Conservation (phyloP, 495 filamentous ascomycete species). For the Penicillium longicatenatum region DNA sequence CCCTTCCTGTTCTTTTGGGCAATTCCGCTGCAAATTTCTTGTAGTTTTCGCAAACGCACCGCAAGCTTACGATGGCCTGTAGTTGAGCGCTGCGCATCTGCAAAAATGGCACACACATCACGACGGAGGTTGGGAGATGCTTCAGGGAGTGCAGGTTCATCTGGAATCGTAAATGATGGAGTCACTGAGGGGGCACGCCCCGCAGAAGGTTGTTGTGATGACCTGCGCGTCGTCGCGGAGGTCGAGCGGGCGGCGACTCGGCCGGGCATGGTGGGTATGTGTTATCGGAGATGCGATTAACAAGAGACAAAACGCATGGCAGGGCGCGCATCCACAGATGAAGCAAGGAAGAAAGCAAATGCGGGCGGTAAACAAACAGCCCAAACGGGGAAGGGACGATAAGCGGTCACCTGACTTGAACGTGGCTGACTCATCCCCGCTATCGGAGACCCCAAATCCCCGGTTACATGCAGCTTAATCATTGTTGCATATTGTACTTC, state of each 20-base stretch:
- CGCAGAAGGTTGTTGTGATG: conserved; percentile 56
- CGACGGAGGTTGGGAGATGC: conserved; percentile 68
- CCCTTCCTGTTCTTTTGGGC: conserved; percentile 51
- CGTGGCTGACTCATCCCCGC: conserved; percentile 16
- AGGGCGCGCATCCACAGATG: conserved; percentile 25
- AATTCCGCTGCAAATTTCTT: conserved; percentile 86
- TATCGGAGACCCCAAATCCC: conserved; percentile 21
- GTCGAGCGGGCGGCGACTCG: conserved; percentile 59
- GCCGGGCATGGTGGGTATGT: conserved; percentile 56
- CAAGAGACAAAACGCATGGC: conserved; percentile 29
- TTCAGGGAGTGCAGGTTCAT: conserved; percentile 60
- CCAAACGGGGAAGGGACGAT: conserved; percentile 45
- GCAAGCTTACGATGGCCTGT: conserved; percentile 88
- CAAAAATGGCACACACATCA: conserved; percentile 78
- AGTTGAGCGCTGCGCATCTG: conserved; percentile 83
- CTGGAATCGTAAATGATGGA: conserved; percentile 64
- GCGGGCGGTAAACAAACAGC: conserved; percentile 52
- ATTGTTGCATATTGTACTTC: background rate
- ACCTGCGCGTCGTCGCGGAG: conserved; percentile 57
- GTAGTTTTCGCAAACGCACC: conserved; percentile 80
- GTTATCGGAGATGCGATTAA: conserved; percentile 25
- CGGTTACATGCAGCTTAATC: background rate
- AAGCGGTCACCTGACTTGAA: conserved; percentile 31
- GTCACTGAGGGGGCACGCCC: conserved; percentile 65
- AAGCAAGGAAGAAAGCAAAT: conserved; percentile 21